Conservation (phyloP, 2,329 filamentous ascomycete species). For the Ophiosphaerella narmari region DNA sequence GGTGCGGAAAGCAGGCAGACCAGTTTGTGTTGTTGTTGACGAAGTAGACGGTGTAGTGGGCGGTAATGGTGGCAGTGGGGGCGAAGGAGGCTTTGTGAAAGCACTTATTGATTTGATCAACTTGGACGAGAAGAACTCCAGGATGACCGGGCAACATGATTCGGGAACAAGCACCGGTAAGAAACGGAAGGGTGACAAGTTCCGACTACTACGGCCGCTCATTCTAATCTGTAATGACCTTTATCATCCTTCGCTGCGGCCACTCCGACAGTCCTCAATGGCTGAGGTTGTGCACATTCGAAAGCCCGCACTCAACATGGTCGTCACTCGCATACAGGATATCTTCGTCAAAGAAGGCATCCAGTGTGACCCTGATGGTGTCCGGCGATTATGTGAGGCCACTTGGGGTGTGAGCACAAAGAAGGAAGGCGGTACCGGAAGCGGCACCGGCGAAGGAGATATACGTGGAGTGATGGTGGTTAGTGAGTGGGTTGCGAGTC, state of each 20-base stretch:
- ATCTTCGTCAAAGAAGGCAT: conserved; percentile 92
- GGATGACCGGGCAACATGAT: conserved; percentile 36
- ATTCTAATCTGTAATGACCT: conserved; percentile 98
- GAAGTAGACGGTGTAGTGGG: conserved; percentile 94
- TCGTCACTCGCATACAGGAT: conserved; percentile 76
- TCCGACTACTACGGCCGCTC: conserved; percentile 82
- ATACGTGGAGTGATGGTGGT: conserved; percentile 84
- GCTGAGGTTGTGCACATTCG: conserved; percentile 93
- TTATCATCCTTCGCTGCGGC: conserved; percentile 86
- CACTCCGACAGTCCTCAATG: conserved; percentile 79
- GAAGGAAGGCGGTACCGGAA: conserved; percentile 64
- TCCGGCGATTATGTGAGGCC: conserved; percentile 80
- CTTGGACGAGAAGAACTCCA: conserved; percentile 80
- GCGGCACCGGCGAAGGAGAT: conserved; percentile 72
- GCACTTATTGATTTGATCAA: conserved; percentile 89
- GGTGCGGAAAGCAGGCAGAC: conserved; percentile 74
- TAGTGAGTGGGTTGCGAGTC: conserved; percentile 81
- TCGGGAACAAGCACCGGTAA: conserved; percentile 45
- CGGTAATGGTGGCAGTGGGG: conserved; percentile 63
- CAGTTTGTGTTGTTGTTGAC: conserved; percentile 92
- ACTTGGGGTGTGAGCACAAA: conserved; percentile 78
- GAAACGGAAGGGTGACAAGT: conserved; percentile 82
- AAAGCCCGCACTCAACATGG: conserved; percentile 83
- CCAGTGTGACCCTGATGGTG: conserved; percentile 84
- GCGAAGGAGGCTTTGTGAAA: conserved; percentile 94